Evolutionary conservation across 495 filamentous ascomycete genomes (phyloP), one percentile per base, ranked within the genome.

Genomic region (Talaromyces adpressus): DNA sequence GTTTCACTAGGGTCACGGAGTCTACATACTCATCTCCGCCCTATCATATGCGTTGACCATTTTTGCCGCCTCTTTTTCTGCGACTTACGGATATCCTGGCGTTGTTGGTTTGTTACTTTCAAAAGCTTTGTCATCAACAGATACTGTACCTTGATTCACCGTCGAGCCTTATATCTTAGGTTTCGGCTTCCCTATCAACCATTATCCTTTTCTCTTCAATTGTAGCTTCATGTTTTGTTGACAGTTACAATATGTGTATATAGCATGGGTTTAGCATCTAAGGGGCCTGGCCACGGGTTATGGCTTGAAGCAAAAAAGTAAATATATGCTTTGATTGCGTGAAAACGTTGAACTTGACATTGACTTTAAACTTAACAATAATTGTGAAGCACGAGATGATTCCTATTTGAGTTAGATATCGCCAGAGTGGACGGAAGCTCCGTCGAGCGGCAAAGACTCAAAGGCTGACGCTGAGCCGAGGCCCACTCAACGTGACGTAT

Each of bases 31-130:
- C 30, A 18, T 56, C 56, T 32, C n/a, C 16, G 3, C 36, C 9
- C 30, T 22, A 36, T 25, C 51, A 23, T 57, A 20, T 29, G 62
- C 34, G 20, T 57, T 47, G 18, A 29, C 57, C 34, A 63, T 45
- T 32, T 56, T 57, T 30, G 54, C 39, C 14, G 25, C 45, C 59
- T 61, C 36, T 57, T 27, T 30, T 58, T 25, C 27, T 63, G 25
- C 45, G 25, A 61, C 20, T 57, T 47, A 57, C 39, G 51, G 62
- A 63, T 63, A 63, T 63, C 62, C 62, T 23, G 62, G 62, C 62
- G 62, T 63, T 63, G 6, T 49, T 57, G 49, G 62, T 14, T 57
- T 25, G 32, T 41, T 16, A 62, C 27, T 53, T 62, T 41, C 30
- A 57, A 63, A 63, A 63, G 62, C 32, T 27, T 53, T 45, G 23